Evolutionary conservation across 1,284 basidiomycete genomes (phyloP).

Genomic region (Ustilago sp.): DNA sequence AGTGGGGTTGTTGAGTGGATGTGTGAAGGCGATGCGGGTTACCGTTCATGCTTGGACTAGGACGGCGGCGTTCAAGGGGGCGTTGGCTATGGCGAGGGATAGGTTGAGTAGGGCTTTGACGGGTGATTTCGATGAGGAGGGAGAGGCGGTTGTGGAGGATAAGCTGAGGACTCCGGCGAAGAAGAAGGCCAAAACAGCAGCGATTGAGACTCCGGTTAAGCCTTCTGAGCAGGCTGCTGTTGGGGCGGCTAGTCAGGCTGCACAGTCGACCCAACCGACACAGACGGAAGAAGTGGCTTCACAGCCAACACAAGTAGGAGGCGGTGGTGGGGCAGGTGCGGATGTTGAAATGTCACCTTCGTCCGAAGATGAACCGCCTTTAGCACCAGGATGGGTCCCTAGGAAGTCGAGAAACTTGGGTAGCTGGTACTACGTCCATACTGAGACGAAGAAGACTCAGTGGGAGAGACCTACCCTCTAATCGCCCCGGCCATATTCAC

Average conservation of each 20-base stretch:
- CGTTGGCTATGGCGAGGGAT: constrained; percentile 15
- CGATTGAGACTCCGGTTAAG: constrained; percentile 1
- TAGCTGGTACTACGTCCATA: constrained; percentile 41
- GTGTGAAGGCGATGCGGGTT: constrained; percentile 48
- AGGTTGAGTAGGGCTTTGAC: constrained; percentile 11
- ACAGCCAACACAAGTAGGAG: background rate
- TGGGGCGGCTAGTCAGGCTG: background rate
- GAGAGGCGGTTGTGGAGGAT: background rate
- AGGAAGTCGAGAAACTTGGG: constrained; percentile 29
- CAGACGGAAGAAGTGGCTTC: background rate
- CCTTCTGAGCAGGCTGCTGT: background rate
- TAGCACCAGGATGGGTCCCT: constrained; percentile 28
- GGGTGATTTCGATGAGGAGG: constrained; percentile 16
- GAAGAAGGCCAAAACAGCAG: constrained; percentile 15
- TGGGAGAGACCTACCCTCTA: constrained; percentile 43
- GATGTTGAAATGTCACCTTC: constrained; percentile 11
- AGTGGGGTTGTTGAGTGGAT: constrained; percentile 41
- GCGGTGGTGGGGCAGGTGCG: background rate
- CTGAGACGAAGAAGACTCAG: constrained; percentile 41
- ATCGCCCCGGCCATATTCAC: background rate
- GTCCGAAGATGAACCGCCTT: constrained; percentile 33
- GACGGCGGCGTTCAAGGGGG: constrained; percentile 24
- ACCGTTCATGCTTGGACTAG: constrained; percentile 26
- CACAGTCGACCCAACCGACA: background rate
- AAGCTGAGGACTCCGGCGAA: constrained; percentile 19